These are phyloP conservation scores for Haematococcus sp. DNA, from an alignment of 139 green algal species.

Conservation along the genomic window DNA sequence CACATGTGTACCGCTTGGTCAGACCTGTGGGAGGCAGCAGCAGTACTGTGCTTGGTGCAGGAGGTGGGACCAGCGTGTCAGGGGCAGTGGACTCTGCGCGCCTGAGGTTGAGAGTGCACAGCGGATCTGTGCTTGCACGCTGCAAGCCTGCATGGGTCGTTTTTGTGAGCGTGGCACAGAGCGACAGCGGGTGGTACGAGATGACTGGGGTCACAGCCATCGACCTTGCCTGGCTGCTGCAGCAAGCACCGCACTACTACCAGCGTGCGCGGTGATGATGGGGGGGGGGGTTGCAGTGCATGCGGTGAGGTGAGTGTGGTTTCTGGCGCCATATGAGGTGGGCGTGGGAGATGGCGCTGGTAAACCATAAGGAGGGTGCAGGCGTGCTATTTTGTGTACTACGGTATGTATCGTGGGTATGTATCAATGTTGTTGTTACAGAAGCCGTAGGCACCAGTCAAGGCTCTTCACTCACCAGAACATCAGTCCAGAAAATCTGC, in stretches of 20 bases:
- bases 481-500: too few species aligned
- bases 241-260: slow-evolving; percentile 78
- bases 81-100: slow-evolving; percentile 7
- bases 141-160: slow-evolving; percentile 31
- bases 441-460: too few species aligned
- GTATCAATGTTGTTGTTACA: not conserved
- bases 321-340: not conserved
- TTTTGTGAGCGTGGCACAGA: slow-evolving; percentile 53
- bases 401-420: too few species aligned
- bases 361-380: too few species aligned
- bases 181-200: slow-evolving; percentile 58
- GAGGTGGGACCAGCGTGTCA: not conserved
- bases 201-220: slow-evolving; percentile 75
- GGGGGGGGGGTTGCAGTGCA: not conserved
- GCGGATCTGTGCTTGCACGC: slow-evolving; percentile 29
- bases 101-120: slow-evolving; percentile 37
- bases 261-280: not conserved
- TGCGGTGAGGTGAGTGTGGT: not conserved
- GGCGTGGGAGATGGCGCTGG: not conserved
- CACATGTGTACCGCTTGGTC: slow-evolving; percentile 61
- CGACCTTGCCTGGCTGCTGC: slow-evolving; percentile 63
- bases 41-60: not conserved
- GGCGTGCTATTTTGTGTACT: too few species aligned
- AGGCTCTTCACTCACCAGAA: too few species aligned
- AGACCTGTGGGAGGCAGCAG: slow-evolving; percentile 20